phyloP scores from a whole-genome alignment of 371 early-diverging fungal genomes.

The Mortierella sp. region DNA sequence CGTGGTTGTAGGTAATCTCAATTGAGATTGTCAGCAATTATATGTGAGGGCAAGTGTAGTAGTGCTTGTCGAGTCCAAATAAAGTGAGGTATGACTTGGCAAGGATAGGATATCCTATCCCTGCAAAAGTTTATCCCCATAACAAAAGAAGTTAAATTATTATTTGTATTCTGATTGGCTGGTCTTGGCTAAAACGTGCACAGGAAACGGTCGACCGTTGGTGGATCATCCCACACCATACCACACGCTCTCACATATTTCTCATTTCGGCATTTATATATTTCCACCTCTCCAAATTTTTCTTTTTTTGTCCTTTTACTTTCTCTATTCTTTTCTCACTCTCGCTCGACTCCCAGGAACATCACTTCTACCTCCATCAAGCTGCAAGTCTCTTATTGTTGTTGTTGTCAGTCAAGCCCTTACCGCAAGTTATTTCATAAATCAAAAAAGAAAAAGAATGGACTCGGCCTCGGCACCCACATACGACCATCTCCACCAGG shows the following conservation, averaged over 20 bases:
- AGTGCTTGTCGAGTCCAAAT: too few species aligned
- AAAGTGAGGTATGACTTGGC: background rate
- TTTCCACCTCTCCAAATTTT: background rate
- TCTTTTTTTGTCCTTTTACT: slow-evolving; percentile 1
- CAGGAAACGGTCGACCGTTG: background rate
- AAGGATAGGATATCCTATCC: background rate
- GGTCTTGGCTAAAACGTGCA: background rate
- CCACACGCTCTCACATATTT: background rate
- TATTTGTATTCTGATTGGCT: background rate
- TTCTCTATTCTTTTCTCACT: background rate
- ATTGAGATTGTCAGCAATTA: background rate
- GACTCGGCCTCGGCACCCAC: background rate
- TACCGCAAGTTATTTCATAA: too few species aligned
- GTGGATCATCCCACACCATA: background rate
- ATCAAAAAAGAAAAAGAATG: background rate
- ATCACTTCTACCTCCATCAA: too few species aligned
- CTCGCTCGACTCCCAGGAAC: background rate
- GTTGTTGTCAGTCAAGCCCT: too few species aligned
- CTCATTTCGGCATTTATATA: background rate
- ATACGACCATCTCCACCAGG: slow-evolving; percentile 6
- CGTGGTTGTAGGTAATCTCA: background rate
- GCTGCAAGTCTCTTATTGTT: too few species aligned
- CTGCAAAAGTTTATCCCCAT: background rate
- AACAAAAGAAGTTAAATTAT: background rate
- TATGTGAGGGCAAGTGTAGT: too few species aligned